phyloP scores from a whole-genome alignment of 2,329 filamentous ascomycete genomes.

The Penicillium sp. region DNA sequence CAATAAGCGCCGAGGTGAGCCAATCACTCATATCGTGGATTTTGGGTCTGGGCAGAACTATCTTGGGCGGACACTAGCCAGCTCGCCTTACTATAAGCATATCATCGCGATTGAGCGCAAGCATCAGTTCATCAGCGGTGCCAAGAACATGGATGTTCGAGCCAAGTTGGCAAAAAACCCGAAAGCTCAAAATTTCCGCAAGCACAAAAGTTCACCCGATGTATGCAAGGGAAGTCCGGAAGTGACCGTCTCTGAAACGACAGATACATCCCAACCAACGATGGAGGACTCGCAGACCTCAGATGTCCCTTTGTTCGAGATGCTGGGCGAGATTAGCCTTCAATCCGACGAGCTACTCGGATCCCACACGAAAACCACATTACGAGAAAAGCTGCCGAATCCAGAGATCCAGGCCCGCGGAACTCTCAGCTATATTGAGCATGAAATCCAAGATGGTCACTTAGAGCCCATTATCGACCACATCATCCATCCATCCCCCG shows the following conservation, averaged over 20 bases:
- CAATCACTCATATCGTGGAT: slow-evolving; percentile 84
- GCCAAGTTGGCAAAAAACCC: slow-evolving; percentile 73
- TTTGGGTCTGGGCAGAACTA: slow-evolving; percentile 98
- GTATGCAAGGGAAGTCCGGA: slow-evolving; percentile 12
- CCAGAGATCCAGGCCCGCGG: slow-evolving; percentile 24
- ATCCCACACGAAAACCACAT: background rate
- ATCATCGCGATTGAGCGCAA: slow-evolving; percentile 89
- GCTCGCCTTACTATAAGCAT: slow-evolving; percentile 77
- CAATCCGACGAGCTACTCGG: slow-evolving; percentile 27
- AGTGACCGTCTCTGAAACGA: slow-evolving; percentile 6
- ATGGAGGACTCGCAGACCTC: slow-evolving; percentile 5
- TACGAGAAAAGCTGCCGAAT: slow-evolving; percentile 9
- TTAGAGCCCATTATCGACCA: slow-evolving; percentile 37
- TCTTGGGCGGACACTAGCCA: slow-evolving; percentile 81
- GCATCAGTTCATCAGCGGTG: slow-evolving; percentile 80
- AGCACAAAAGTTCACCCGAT: slow-evolving; percentile 63
- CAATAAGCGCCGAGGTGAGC: slow-evolving; percentile 43
- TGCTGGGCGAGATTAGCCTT: slow-evolving; percentile 36
- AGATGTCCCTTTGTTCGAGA: slow-evolving; percentile 29
- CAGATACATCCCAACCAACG: background rate
- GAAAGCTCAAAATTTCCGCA: slow-evolving; percentile 69
- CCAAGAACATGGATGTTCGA: slow-evolving; percentile 75
- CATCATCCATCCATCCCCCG: slow-evolving; percentile 23
- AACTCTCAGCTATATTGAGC: slow-evolving; percentile 42
- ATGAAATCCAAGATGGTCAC: slow-evolving; percentile 42